A percentile compares a stretch with the other conserved stretches of the same genome.
phyloP scores from a whole-genome alignment of 2,329 filamentous ascomycete genomes.

The Colletotrichum shisoi region DNA sequence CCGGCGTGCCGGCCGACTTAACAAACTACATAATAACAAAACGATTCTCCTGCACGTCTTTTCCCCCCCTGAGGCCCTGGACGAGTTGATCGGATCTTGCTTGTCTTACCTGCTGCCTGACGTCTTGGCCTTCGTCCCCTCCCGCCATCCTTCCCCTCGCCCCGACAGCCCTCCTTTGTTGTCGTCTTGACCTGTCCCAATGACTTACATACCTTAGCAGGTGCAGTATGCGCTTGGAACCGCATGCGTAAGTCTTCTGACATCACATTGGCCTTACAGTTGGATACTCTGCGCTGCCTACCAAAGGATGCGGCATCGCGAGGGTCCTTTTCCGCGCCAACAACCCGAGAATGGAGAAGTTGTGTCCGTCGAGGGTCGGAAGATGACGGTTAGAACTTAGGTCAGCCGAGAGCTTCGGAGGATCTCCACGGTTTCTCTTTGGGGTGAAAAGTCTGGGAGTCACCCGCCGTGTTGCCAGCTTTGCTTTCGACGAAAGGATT shows the following conservation, averaged over 20 bases:
- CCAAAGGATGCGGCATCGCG: neutral
- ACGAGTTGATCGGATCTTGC: neutral
- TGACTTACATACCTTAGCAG: neutral
- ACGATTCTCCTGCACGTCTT: slow-evolving; percentile 1
- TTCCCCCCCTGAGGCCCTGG: neutral
- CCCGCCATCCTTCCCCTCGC: neutral
- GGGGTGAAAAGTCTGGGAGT: too few relatives aligned
- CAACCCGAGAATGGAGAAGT: too few relatives aligned
- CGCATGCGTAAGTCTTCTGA: too few relatives aligned
- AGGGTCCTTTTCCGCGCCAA: neutral
- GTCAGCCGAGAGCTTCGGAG: neutral
- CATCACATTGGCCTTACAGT: neutral
- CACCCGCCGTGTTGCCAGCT: too few relatives aligned
- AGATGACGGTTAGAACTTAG: too few relatives aligned
- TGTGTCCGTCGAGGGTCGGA: too few relatives aligned
- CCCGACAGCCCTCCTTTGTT: too few relatives aligned
- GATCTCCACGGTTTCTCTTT: neutral
- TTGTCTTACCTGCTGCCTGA: neutral
- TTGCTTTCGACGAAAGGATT: too few relatives aligned
- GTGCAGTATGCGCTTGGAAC: neutral
- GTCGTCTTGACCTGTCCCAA: too few relatives aligned
- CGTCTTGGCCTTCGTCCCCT: neutral
- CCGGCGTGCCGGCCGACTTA: slow-evolving; percentile 26
- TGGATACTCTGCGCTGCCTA: too few relatives aligned
- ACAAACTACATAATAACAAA: slow-evolving; percentile 34